These are phyloP conservation scores for Carex scoparia DNA, from an alignment of 176 grass and related monocot genomes.

Conservation along the genomic window DNA sequence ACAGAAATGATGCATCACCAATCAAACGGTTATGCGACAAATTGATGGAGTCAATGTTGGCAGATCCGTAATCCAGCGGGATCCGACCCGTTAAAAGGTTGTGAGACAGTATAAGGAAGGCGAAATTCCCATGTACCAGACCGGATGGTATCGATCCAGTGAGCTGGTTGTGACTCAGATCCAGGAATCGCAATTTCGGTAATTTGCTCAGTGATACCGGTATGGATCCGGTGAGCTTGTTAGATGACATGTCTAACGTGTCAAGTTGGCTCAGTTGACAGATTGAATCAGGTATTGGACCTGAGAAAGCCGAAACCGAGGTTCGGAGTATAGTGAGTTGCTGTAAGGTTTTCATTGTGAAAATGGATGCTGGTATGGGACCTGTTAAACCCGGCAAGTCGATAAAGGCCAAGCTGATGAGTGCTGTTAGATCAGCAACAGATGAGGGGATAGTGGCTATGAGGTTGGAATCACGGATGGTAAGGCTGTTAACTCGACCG, in stretches of 20 bases:
- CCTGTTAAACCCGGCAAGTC: conserved; percentile 45
- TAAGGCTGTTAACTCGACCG: conserved; percentile 30
- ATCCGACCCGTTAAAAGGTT: conserved; percentile 60
- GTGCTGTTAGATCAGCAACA: conserved; percentile 45
- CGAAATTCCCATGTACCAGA: conserved; percentile 40
- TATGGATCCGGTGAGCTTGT: conserved; percentile 63
- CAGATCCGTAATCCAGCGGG: conserved; percentile 30
- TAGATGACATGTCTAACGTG: conserved; percentile 49
- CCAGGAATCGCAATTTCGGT: conserved; percentile 42
- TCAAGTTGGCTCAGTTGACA: conserved; percentile 19
- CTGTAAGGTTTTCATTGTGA: conserved; percentile 42
- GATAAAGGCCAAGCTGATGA: conserved; percentile 41
- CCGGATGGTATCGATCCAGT: conserved; percentile 53
- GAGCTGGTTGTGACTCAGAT: conserved; percentile 71
- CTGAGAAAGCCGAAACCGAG: conserved; percentile 48
- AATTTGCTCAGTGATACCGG: conserved; percentile 26
- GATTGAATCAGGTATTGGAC: conserved; percentile 37
- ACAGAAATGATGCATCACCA: conserved; percentile 60
- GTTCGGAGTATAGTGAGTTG: conserved; percentile 50
- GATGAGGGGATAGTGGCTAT: conserved; percentile 36
- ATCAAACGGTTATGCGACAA: conserved; percentile 53
- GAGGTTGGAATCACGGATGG: conserved; percentile 28
- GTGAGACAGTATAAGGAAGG: conserved; percentile 52
- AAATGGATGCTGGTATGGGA: conserved; percentile 51
- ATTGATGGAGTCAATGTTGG: conserved; percentile 35